These are phyloP conservation scores for Ustilago esculenta DNA, from an alignment of 1,284 basidiomycete genomes.

Conservation along the genomic window DNA sequence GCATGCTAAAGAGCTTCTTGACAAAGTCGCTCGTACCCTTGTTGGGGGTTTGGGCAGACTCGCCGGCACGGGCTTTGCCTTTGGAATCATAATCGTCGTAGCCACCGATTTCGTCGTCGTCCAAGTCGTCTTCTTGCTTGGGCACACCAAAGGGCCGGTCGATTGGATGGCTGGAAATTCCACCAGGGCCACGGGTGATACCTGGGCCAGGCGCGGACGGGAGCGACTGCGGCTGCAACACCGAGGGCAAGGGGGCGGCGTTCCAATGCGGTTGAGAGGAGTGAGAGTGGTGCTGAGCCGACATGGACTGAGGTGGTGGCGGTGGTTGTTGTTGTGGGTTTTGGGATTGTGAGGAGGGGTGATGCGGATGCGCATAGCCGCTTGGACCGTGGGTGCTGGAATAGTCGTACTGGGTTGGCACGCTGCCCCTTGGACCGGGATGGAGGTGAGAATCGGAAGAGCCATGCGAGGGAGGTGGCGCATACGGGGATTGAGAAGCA, in stretches of 20 bases:
- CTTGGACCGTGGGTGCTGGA: conserved; percentile 9
- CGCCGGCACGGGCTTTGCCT: conserved; percentile 21
- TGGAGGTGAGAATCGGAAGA: conserved; percentile 21
- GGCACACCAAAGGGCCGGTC: conserved; percentile 16
- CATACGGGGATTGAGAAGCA: conserved; percentile 20
- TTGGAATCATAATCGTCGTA: conserved; percentile 39
- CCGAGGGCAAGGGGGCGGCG: conserved; percentile 25
- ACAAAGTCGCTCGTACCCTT: conserved; percentile 78
- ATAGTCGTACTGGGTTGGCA: conserved; percentile 24
- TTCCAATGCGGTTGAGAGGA: conserved; percentile 32
- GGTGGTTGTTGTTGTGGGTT: conserved; percentile 14
- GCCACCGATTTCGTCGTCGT: conserved; percentile 29
- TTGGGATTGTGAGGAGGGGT: conserved; percentile 19
- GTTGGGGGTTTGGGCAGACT: conserved; percentile 22
- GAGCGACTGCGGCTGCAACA: conserved; percentile 30
- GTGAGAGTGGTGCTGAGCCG: conserved; percentile 12
- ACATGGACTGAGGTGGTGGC: background rate
- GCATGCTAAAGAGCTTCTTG: conserved; percentile 91
- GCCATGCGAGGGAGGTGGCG: conserved; percentile 14
- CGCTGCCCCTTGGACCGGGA: conserved; percentile 6
- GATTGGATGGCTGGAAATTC: conserved; percentile 4
- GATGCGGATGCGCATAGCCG: conserved; percentile 23
- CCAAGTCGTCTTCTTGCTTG: conserved; percentile 36
- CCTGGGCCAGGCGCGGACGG: background rate
- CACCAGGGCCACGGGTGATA: conserved; percentile 1